Percentiles rank a stretch among this genome's conserved stretches.
Evolutionary conservation across 164 flowering plant species (phyloP).

Genomic region (Macadamia tetraphylla): DNA sequence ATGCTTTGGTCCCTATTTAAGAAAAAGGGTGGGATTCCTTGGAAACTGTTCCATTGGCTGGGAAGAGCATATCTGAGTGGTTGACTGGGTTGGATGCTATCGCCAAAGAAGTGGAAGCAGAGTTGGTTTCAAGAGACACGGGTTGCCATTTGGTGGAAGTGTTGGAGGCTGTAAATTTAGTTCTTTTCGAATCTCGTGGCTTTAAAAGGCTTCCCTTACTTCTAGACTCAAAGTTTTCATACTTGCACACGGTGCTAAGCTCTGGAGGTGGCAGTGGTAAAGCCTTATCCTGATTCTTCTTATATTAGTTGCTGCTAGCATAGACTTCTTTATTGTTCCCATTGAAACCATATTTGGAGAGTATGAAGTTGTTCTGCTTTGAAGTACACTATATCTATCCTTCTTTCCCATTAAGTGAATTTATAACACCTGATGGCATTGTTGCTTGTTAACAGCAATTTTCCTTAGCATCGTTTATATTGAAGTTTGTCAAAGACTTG

Average conservation of each 20-base stretch:
- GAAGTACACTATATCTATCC: too few relatives aligned
- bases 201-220: conserved; percentile 48
- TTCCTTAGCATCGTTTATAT: conserved; percentile 61
- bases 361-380: too few relatives aligned
- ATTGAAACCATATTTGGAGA: too few relatives aligned
- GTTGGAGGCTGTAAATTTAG: conserved; percentile 56
- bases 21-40: conserved; percentile 31
- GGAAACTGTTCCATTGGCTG: conserved; percentile 52
- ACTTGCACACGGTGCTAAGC: conserved; percentile 55
- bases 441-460: conserved; percentile 35
- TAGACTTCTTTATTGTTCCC: not conserved
- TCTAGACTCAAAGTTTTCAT: conserved; percentile 50
- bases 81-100: conserved; percentile 48
- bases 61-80: conserved; percentile 53
- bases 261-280: conserved; percentile 57
- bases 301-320: not conserved
- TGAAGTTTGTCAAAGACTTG: conserved; percentile 66
- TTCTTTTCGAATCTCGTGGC: conserved; percentile 51
- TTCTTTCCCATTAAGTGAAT: too few relatives aligned
- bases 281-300: not conserved
- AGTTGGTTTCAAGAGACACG: conserved; percentile 53
- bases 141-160: conserved; percentile 61
- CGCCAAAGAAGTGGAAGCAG: conserved; percentile 64
- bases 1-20: conserved; percentile 17
- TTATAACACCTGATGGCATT: too few relatives aligned